Evolutionary conservation across 495 filamentous ascomycete species (phyloP).

Genomic region (Penicillium odoratum): DNA sequence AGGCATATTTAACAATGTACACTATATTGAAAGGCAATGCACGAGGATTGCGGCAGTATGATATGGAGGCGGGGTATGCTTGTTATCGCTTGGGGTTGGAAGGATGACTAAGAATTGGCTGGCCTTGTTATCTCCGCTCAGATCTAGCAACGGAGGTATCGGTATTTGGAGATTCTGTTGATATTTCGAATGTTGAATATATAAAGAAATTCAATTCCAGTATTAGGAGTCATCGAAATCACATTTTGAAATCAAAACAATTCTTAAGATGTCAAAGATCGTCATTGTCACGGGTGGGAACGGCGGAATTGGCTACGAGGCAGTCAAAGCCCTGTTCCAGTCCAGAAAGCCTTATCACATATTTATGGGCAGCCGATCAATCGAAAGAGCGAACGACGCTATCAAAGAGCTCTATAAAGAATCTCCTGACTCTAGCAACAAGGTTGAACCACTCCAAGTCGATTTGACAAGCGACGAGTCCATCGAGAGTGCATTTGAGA

Average conservation of each 20-base stretch:
- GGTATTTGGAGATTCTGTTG: conserved; percentile 6
- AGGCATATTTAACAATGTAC: too few species aligned
- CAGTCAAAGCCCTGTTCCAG: conserved; percentile 15
- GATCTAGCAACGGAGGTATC: conserved; percentile 10
- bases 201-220: too few species aligned
- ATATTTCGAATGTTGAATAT: too few species aligned
- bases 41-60: too few species aligned
- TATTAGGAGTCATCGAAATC: too few species aligned
- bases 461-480: conserved; percentile 37
- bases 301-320: conserved; percentile 18
- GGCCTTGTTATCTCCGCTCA: neutral
- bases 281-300: conserved; percentile 17
- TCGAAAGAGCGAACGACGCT: conserved; percentile 8
- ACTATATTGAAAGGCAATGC: too few species aligned
- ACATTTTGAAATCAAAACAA: neutral
- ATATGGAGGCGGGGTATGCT: too few species aligned
- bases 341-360: conserved; percentile 13
- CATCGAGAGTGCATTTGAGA: conserved; percentile 32
- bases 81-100: too few species aligned
- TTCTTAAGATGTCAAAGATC: conserved; percentile 11
- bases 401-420: conserved; percentile 10
- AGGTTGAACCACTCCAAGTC: conserved; percentile 23
- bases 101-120: too few species aligned
- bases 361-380: conserved; percentile 15
- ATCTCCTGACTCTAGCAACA: conserved; percentile 11